Evolutionary conservation across 164 flowering plant species (phyloP).

Genomic region (Warburgia ugandensis): DNA sequence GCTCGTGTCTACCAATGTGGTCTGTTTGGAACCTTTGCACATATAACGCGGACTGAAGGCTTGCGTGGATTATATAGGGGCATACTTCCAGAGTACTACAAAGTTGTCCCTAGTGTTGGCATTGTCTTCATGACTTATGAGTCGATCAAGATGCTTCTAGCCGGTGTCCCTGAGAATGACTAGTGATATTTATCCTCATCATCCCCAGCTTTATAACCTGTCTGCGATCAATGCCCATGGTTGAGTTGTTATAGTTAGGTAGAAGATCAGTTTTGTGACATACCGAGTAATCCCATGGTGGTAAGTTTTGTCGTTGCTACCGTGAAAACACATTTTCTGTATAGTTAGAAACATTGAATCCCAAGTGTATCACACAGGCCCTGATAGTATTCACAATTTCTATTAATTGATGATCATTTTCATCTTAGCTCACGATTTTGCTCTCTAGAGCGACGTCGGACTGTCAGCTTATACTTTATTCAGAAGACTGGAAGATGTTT

Average conservation of each 20-base stretch:
- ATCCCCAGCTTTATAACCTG: background rate
- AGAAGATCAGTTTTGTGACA: constrained; percentile 16
- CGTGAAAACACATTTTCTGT: constrained; percentile 22
- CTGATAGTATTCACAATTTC: constrained; percentile 5
- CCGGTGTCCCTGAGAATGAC: constrained; percentile 14
- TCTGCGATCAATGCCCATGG: background rate
- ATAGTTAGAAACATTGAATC: constrained; percentile 25
- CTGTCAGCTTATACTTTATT: background rate
- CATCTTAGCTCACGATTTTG: background rate
- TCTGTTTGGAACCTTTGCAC: constrained; percentile 55
- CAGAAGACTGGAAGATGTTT: too few species aligned
- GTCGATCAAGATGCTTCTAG: constrained; percentile 52
- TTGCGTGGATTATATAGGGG: constrained; percentile 70
- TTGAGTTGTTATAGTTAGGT: constrained; percentile 14
- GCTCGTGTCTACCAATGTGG: constrained; percentile 63
- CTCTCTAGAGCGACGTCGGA: background rate
- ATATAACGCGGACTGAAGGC: constrained; percentile 57
- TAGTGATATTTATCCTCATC: too few species aligned
- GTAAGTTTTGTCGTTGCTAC: constrained; percentile 48
- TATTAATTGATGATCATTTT: constrained; percentile 17
- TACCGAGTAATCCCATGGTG: constrained; percentile 20
- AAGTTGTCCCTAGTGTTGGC: constrained; percentile 83
- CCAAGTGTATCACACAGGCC: constrained; percentile 13
- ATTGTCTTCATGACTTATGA: constrained; percentile 82
- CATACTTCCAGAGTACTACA: constrained; percentile 78